These are phyloP conservation scores for Microbotryum saponariae DNA, from an alignment of 1,284 basidiomycete genomes.

Conservation along the genomic window DNA sequence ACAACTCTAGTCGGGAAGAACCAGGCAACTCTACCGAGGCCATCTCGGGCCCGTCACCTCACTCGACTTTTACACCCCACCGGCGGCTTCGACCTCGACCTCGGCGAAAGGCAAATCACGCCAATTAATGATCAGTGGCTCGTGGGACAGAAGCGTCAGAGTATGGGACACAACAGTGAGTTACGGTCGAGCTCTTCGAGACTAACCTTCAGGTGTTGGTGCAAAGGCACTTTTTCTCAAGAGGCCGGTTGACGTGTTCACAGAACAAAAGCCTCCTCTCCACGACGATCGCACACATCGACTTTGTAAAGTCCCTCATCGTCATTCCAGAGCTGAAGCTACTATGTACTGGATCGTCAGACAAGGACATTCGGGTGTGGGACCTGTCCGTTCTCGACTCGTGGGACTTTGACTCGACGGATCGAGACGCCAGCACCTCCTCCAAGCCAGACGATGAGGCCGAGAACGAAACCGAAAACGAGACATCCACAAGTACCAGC, in stretches of 20 bases:
- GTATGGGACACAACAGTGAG: conserved; percentile 69
- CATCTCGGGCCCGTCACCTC: conserved; percentile 81
- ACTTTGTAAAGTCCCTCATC: conserved; percentile 76
- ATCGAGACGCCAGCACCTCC: not conserved
- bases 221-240: not conserved
- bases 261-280: conserved; percentile 64
- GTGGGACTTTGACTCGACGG: conserved; percentile 40
- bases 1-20: conserved; percentile 61
- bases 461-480: conserved; percentile 1
- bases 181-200: not conserved
- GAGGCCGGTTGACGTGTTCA: not conserved
- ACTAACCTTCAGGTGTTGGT: not conserved
- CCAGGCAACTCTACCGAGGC: conserved; percentile 61
- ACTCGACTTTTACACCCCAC: conserved; percentile 52
- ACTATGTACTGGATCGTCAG: conserved; percentile 79
- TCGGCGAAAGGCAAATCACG: conserved; percentile 38
- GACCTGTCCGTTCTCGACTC: conserved; percentile 43
- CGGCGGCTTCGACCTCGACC: conserved; percentile 36
- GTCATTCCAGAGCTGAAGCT: conserved; percentile 58
- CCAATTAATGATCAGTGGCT: conserved; percentile 61
- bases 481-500: not conserved
- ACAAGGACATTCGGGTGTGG: conserved; percentile 84
- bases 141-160: conserved; percentile 86
- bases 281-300: conserved; percentile 62
- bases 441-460: not conserved